Conservation (phyloP, 2,329 filamentous ascomycete species). For the Arthroderma uncinatum region DNA sequence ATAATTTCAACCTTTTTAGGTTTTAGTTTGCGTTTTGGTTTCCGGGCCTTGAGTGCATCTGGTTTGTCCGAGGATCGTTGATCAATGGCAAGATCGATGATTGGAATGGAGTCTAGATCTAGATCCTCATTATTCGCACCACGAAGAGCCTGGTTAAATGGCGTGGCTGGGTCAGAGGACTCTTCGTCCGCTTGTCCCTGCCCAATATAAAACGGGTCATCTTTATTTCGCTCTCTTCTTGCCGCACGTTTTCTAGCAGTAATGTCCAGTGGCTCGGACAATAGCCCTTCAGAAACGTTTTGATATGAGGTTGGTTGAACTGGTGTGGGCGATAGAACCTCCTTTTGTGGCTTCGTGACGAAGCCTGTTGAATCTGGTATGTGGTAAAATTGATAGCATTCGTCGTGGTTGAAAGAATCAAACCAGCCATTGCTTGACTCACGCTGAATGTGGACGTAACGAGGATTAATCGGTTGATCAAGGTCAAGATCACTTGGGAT, state of each 20-base stretch:
- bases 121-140: conserved; percentile 64
- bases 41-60: conserved; percentile 23
- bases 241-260: conserved; percentile 64
- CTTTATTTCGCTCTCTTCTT: conserved; percentile 67
- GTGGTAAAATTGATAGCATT: conserved; percentile 32
- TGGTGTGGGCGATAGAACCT: conserved; percentile 14
- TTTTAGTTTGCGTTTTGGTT: conserved; percentile 29
- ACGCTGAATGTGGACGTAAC: conserved; percentile 55
- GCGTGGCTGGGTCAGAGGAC: conserved; percentile 55
- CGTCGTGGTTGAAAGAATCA: conserved; percentile 38
- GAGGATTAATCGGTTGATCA: conserved; percentile 68
- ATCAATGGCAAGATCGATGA: conserved; percentile 80
- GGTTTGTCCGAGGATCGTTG: conserved; percentile 21
- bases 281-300: conserved; percentile 14
- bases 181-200: conserved; percentile 31
- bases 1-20: conserved; percentile 56
- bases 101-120: conserved; percentile 89
- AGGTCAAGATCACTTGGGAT: conserved; percentile 65
- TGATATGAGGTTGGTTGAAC: conserved; percentile 29
- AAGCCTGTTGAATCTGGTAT: conserved; percentile 18
- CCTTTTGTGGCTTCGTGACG: conserved; percentile 15
- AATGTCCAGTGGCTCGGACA: conserved; percentile 61
- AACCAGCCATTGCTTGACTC: conserved; percentile 43
- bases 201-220: conserved; percentile 91
- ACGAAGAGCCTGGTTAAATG: conserved; percentile 64